Evolutionary conservation across 2,329 filamentous ascomycete genomes (phyloP), one percentile per base, ranked within the genome.

Genomic region (Apiospora kogelbergensis): DNA sequence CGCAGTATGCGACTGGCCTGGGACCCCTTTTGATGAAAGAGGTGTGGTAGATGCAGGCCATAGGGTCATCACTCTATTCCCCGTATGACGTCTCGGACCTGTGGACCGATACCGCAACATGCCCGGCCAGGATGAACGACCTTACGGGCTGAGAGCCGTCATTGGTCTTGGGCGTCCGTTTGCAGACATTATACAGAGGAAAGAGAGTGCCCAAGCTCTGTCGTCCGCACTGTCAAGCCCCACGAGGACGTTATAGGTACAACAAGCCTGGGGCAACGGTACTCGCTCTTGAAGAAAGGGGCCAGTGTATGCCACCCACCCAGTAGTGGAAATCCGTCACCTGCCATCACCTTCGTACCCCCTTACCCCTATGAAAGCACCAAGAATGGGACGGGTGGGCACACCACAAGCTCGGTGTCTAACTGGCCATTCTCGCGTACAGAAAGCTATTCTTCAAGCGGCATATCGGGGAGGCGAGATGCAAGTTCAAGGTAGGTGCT

Each of bases 401-500:
- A 26, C 44, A 66, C 26, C 65, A 2, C 53, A 37, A 37, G 30
- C 53, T 60, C 53, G 7, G 17, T 37, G 17, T 37, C 53, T 60
- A 30, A 37, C 53, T 60, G 53, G 53, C 30, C 53, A 60, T 60
- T 26, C 17, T 30, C 17, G 17, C 30, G 9, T 22, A n/a, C 48
- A 60, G 53, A 60, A 26, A 37, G 30, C 53, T 65, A 17, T 44
- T 65, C 63, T 65, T 65, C 41, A 65, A 41, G 37, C 63, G 40
- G 63, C 37, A 44, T 26, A 65, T 44, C 37, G 41, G 60, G 60
- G 63, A 41, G 41, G 41, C 37, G 37, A 42, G n/a, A 30, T 65
- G 63, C 63, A 65, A 41, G 37, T 30, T 44, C 63, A 65, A n/a
- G 63, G 63, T 44, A 65, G 63, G 41, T 41, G n/a, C 11, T 44